Conservation (phyloP, 179 eudicot species). For the Amaranthus tricolor region DNA sequence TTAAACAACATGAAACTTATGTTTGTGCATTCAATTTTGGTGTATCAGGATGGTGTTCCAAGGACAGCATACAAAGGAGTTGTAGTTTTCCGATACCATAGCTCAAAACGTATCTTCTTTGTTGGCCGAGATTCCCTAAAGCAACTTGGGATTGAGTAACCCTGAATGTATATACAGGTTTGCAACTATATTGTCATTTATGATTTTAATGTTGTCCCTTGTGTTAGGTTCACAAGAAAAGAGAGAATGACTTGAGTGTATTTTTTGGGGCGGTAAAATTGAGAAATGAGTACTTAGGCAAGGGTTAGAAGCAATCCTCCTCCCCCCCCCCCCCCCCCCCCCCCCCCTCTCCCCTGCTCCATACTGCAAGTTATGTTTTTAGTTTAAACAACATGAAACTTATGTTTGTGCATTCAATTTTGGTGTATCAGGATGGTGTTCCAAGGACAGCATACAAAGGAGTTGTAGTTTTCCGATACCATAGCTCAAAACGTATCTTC, state of each 20-base stretch:
- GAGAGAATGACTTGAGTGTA: not conserved
- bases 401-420: not conserved
- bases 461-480: conserved; percentile 77
- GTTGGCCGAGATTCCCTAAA: conserved; percentile 76
- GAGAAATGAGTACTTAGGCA: not conserved
- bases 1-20: not conserved
- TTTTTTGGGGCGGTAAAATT: not conserved
- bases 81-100: conserved; percentile 74
- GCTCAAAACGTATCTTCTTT: conserved; percentile 66
- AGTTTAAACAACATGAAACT: not conserved
- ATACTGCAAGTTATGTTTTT: not conserved
- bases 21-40: conserved; percentile 3
- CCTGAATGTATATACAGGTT: conserved; percentile 30
- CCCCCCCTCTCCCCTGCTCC: too few species aligned
- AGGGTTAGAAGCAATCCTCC: too few species aligned
- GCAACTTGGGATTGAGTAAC: conserved; percentile 56
- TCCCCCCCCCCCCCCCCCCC: too few species aligned
- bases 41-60: conserved; percentile 80
- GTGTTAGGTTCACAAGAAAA: not conserved
- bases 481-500: conserved; percentile 62
- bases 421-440: conserved; percentile 66
- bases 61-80: conserved; percentile 91
- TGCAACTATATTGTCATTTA: conserved; percentile 8
- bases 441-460: conserved; percentile 95
- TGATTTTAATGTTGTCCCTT: not conserved